Percentiles rank a stretch among this genome's conserved stretches.
Evolutionary conservation across 495 filamentous ascomycete species (phyloP).

Genomic region (Aspergillus bridgeri): DNA sequence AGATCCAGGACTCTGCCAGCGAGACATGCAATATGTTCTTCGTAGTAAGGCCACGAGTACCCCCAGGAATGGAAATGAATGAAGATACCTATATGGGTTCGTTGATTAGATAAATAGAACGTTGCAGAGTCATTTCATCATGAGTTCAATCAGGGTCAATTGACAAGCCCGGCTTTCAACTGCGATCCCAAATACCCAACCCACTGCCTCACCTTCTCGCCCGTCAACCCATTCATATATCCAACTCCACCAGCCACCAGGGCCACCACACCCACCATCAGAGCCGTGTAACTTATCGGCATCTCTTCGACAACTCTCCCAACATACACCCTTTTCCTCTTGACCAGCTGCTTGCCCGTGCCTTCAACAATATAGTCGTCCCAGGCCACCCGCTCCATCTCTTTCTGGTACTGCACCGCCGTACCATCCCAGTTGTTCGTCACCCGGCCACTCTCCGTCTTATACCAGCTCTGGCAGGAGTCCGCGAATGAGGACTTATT

Average conservation of each 20-base stretch:
- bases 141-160: too few relatives aligned
- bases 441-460: conserved; percentile 48
- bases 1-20: too few relatives aligned
- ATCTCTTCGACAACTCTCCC: conserved; percentile 46
- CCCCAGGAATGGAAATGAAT: too few relatives aligned
- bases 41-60: too few relatives aligned
- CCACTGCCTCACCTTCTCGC: neutral
- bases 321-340: conserved; percentile 31
- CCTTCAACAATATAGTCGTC: conserved; percentile 44
- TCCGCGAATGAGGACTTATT: conserved; percentile 47
- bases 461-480: conserved; percentile 56
- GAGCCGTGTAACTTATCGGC: conserved; percentile 26
- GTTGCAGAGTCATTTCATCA: too few relatives aligned
- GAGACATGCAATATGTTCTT: too few relatives aligned
- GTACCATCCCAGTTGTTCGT: conserved; percentile 56
- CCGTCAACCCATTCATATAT: neutral
- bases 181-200: neutral
- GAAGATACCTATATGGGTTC: too few relatives aligned
- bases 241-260: conserved; percentile 18
- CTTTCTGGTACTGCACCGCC: conserved; percentile 48
- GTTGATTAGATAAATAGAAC: too few relatives aligned
- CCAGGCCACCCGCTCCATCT: conserved; percentile 43
- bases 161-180: neutral
- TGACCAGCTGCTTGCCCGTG: conserved; percentile 27
- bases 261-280: conserved; percentile 33